These are phyloP conservation scores for Diaporthe citriasiana DNA, from an alignment of 2,329 filamentous ascomycete species.

Conservation along the genomic window DNA sequence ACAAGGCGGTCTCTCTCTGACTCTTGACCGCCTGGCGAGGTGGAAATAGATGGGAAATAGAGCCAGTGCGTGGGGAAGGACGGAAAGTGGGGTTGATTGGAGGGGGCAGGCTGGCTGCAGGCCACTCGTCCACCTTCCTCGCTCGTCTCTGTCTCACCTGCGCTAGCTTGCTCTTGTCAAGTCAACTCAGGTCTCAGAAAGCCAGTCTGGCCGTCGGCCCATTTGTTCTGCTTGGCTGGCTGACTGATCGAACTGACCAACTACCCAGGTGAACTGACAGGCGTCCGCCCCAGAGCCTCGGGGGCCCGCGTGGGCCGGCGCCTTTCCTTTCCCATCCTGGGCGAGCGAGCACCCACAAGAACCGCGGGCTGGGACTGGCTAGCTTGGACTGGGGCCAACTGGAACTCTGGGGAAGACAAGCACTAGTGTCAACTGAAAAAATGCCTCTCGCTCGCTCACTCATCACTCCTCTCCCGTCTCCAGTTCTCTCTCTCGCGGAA, in stretches of 20 bases:
- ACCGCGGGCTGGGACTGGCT: slow-evolving; percentile 9
- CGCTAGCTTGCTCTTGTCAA: slow-evolving; percentile 8
- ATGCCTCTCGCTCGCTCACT: slow-evolving; percentile 31
- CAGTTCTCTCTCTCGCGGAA: slow-evolving; percentile 29
- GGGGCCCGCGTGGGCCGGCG: slow-evolving; percentile 24
- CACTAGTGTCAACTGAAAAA: slow-evolving; percentile 12
- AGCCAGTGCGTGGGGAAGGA: slow-evolving; percentile 14
- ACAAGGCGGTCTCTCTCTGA: slow-evolving; percentile 36
- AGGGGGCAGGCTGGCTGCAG: too few species aligned
- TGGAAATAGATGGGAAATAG: slow-evolving; percentile 27
- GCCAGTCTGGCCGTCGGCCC: neutral
- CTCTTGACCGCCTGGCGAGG: slow-evolving; percentile 35
- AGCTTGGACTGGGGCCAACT: slow-evolving; percentile 15
- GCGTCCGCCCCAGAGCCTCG: slow-evolving; percentile 26
- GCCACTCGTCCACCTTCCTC: neutral
- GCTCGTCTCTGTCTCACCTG: slow-evolving; percentile 25
- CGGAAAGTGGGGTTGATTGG: slow-evolving; percentile 30
- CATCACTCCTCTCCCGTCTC: neutral
- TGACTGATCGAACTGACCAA: neutral
- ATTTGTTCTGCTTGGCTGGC: neutral
- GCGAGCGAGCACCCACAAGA: neutral
- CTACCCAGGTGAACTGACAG: neutral
- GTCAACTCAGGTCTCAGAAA: neutral
- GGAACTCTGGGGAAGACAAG: slow-evolving; percentile 37
- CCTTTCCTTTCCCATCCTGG: neutral